These are phyloP conservation scores for Gelatoporia subvermispora DNA, from an alignment of 768 basidiomycete genomes.

Conservation along the genomic window DNA sequence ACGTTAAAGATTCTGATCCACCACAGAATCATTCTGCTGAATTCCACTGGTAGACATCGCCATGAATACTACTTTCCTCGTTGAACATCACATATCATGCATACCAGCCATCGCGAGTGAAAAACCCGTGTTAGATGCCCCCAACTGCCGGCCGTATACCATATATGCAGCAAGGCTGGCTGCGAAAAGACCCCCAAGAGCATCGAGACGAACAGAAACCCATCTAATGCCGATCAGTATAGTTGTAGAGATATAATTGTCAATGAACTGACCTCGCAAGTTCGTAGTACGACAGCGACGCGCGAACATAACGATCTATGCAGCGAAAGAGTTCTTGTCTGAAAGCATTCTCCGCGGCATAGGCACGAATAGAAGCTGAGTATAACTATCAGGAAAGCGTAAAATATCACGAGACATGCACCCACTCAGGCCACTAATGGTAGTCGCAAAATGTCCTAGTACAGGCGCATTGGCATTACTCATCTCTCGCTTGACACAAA, in stretches of 20 bases:
- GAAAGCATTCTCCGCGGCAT: slow-evolving; percentile 45
- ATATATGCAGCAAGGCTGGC: slow-evolving; percentile 48
- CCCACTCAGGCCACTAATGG: slow-evolving; percentile 46
- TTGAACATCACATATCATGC: slow-evolving; percentile 1
- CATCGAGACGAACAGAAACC: slow-evolving; percentile 52
- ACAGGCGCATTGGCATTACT: slow-evolving; percentile 47
- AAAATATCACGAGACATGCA: not conserved
- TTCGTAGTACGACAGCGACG: slow-evolving; percentile 42
- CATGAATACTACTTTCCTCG: not conserved
- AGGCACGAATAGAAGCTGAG: slow-evolving; percentile 49
- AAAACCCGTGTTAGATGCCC: slow-evolving; percentile 36
- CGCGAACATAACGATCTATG: slow-evolving; percentile 43
- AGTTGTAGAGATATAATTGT: not conserved
- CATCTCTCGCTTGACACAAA: slow-evolving; percentile 55
- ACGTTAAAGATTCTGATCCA: slow-evolving; percentile 41
- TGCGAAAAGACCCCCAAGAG: slow-evolving; percentile 45
- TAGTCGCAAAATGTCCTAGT: slow-evolving; percentile 48
- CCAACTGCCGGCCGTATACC: slow-evolving; percentile 39
- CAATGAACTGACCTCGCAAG: slow-evolving; percentile 28
- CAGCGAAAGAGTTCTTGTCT: slow-evolving; percentile 36
- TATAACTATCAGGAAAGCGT: not conserved
- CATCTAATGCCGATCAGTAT: slow-evolving; percentile 25
- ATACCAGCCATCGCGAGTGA: slow-evolving; percentile 39
- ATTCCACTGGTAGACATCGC: slow-evolving; percentile 34
- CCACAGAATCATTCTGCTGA: slow-evolving; percentile 53